These are phyloP conservation scores for Trypanosoma cruzi DNA, from an alignment of 208 protist genomes.

Conservation along the genomic window DNA sequence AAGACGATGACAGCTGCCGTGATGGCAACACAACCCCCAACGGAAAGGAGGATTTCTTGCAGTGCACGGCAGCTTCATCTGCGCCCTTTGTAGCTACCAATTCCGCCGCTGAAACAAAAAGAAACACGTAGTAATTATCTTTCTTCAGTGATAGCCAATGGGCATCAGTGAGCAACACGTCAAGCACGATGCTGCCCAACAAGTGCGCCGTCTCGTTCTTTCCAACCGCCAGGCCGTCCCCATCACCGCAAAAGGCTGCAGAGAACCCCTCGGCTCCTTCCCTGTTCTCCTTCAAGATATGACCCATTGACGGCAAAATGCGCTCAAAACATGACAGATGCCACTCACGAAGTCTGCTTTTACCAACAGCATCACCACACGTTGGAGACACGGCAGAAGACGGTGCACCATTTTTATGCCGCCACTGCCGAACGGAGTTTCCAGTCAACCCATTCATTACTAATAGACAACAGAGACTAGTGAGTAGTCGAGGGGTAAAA, in stretches of 20 bases:
- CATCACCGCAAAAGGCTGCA: neutral
- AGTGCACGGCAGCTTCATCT: too few relatives aligned
- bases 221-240: neutral
- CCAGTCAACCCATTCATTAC: conserved; percentile 23
- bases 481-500: conserved; percentile 25
- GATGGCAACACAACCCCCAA: conserved; percentile 30
- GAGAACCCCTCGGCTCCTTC: neutral
- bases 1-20: conserved; percentile 23
- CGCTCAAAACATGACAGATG: conserved; percentile 12
- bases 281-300: neutral
- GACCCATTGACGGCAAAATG: neutral
- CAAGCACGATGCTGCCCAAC: conserved; percentile 29
- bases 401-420: conserved; percentile 18
- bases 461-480: conserved; percentile 29
- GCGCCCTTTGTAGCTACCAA: neutral
- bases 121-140: conserved; percentile 26
- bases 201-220: conserved; percentile 2
- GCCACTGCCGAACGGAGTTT: conserved; percentile 14
- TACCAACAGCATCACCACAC: neutral
- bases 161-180: conserved; percentile 23
- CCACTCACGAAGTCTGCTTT: conserved; percentile 11
- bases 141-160: conserved; percentile 8
- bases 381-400: neutral
- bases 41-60: conserved; percentile 3
- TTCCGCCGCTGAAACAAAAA: conserved; percentile 7